Evolutionary conservation across 257 asterid species (phyloP).

Genomic region (Salvia miltiorrhiza): DNA sequence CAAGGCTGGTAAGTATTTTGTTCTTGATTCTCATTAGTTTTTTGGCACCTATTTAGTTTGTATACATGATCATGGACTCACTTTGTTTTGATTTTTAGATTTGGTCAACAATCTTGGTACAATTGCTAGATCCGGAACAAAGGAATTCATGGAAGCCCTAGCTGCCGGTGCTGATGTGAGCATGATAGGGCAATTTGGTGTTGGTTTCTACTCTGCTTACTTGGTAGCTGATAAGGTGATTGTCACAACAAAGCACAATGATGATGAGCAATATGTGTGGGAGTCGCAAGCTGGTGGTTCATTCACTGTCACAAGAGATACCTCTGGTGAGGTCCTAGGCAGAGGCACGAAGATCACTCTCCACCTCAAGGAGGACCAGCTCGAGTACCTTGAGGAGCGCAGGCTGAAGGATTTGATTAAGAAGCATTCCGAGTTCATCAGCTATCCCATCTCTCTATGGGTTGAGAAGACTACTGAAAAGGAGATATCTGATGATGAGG

Average conservation of each 20-base stretch:
- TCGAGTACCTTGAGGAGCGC: conserved; percentile 67
- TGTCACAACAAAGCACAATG: conserved; percentile 58
- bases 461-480: conserved; percentile 60
- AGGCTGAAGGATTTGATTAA: conserved; percentile 59
- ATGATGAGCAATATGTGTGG: conserved; percentile 70
- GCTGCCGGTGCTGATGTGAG: conserved; percentile 78
- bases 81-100: conserved; percentile 30
- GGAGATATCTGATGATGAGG: conserved; percentile 71
- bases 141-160: conserved; percentile 69
- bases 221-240: conserved; percentile 68
- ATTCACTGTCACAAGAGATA: conserved; percentile 58
- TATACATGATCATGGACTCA: background rate
- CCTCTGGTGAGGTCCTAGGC: conserved; percentile 49
- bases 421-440: conserved; percentile 70
- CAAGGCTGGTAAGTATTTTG: conserved; percentile 50
- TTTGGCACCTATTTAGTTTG: background rate
- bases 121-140: conserved; percentile 64
- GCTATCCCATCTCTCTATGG: conserved; percentile 65
- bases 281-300: conserved; percentile 75
- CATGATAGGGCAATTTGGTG: conserved; percentile 76
- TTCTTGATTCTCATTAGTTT: background rate
- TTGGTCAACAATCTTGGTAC: conserved; percentile 78
- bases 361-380: conserved; percentile 64
- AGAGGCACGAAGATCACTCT: conserved; percentile 61
- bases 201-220: conserved; percentile 64